Percentiles rank a stretch among this genome's conserved stretches.
phyloP scores from a whole-genome alignment of 169 alveolate genomes.

The Cyclospora cayetanensis region DNA sequence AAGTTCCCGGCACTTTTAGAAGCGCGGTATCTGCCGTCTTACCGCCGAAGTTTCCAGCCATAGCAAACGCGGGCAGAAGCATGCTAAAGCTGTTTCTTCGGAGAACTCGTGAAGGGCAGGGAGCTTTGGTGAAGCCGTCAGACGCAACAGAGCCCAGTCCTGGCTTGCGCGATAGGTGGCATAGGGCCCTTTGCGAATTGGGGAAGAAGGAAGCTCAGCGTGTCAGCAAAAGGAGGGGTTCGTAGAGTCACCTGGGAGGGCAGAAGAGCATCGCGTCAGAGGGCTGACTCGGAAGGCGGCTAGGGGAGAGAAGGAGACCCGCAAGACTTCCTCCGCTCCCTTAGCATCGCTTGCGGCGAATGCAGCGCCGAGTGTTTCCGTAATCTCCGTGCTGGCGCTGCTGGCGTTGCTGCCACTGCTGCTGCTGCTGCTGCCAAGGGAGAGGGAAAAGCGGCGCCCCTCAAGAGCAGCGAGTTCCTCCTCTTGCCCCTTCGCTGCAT shows the following conservation, averaged over 20 bases:
- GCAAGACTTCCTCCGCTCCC: constrained; percentile 42
- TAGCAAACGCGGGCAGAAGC: too few species aligned
- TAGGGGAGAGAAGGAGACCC: constrained; percentile 73
- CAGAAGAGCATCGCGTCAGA: constrained; percentile 90
- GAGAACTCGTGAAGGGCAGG: too few species aligned
- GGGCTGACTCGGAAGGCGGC: constrained; percentile 88
- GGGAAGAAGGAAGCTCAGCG: too few species aligned
- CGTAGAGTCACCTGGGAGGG: constrained; percentile 85
- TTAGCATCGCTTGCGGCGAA: background rate
- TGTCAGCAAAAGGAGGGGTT: too few species aligned
- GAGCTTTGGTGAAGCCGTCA: too few species aligned
- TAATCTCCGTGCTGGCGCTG: background rate
- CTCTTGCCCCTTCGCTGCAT: background rate
- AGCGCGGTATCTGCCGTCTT: too few species aligned
- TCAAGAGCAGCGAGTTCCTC: background rate
- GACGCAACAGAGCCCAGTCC: too few species aligned
- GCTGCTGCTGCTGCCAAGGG: background rate
- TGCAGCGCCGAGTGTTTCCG: background rate
- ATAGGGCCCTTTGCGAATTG: too few species aligned
- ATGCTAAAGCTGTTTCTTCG: too few species aligned
- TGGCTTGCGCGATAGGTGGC: too few species aligned
- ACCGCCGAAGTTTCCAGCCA: too few species aligned
- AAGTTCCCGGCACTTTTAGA: too few species aligned
- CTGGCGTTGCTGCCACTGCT: background rate
- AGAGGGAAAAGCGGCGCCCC: background rate